phyloP scores from a whole-genome alignment of 2,329 filamentous ascomycete genomes.

The Ophiocordyceps camponoti-rufipedis region DNA sequence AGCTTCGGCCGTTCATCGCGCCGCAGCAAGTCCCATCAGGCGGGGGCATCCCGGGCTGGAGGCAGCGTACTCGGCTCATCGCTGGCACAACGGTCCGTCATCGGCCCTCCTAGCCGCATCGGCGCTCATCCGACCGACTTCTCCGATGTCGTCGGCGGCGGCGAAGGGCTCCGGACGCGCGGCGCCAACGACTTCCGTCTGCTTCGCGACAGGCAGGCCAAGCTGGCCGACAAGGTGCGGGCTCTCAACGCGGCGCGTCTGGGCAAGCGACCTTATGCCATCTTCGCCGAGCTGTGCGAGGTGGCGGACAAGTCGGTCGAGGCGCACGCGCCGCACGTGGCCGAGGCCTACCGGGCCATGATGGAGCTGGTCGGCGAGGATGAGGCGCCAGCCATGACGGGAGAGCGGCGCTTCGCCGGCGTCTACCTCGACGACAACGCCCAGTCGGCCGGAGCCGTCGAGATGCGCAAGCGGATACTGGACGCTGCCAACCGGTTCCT shows the following conservation, averaged over 20 bases:
- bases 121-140: conserved; percentile 48
- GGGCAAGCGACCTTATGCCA: conserved; percentile 47
- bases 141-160: conserved; percentile 45
- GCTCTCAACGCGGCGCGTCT: conserved; percentile 58
- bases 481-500: conserved; percentile 63
- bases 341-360: conserved; percentile 69
- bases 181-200: conserved; percentile 50
- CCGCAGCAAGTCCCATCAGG: conserved; percentile 24
- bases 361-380: conserved; percentile 63
- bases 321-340: conserved; percentile 53
- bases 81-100: conserved; percentile 64
- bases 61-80: conserved; percentile 37
- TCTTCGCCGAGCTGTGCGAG: conserved; percentile 58
- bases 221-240: conserved; percentile 63
- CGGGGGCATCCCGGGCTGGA: conserved; percentile 31
- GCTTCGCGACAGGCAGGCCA: conserved; percentile 66
- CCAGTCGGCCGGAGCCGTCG: conserved; percentile 43
- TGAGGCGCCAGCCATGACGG: conserved; percentile 41
- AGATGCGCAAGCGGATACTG: conserved; percentile 63
- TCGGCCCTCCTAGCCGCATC: conserved; percentile 58
- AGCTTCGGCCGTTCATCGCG: conserved; percentile 40
- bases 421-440: conserved; percentile 61
- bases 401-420: conserved; percentile 56
- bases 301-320: conserved; percentile 55
- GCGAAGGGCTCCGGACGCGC: conserved; percentile 26